phyloP scores from a whole-genome alignment of 2,329 filamentous ascomycete genomes.

The Aspergillus carbonarius region DNA sequence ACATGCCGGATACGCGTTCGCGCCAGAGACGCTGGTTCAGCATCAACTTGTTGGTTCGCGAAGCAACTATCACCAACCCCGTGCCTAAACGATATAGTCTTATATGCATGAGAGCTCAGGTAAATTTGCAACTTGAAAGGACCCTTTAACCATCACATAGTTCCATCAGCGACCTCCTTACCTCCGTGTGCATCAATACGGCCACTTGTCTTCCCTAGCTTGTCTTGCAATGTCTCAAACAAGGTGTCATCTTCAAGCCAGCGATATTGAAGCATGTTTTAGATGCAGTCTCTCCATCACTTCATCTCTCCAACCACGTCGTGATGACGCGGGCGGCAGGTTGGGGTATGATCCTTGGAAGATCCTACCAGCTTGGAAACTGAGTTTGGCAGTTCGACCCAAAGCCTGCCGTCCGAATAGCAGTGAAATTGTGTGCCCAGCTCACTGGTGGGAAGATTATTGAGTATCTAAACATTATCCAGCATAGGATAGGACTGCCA shows the following conservation, averaged over 20 bases:
- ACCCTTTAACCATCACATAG: conserved; percentile 27
- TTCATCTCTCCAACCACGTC: conserved; percentile 55
- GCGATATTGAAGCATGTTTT: conserved; percentile 63
- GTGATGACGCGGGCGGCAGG: conserved; percentile 73
- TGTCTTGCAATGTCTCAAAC: conserved; percentile 69
- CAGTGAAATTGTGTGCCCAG: conserved; percentile 28
- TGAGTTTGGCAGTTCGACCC: conserved; percentile 81
- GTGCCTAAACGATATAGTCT: conserved; percentile 69
- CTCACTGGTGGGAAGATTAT: conserved; percentile 56
- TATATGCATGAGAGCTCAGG: conserved; percentile 52
- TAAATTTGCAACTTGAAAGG: conserved; percentile 13
- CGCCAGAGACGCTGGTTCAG: conserved; percentile 59
- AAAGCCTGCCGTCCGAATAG: conserved; percentile 71
- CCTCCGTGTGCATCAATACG: conserved; percentile 84
- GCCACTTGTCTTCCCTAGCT: conserved; percentile 83
- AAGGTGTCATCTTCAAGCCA: conserved; percentile 66
- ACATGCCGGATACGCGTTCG: conserved; percentile 52
- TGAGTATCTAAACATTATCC: conserved; percentile 67
- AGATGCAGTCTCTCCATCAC: conserved; percentile 59
- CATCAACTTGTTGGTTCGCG: conserved; percentile 59
- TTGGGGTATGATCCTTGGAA: conserved; percentile 79
- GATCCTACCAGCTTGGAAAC: conserved; percentile 74
- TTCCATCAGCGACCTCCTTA: conserved; percentile 74
- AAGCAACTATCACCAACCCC: conserved; percentile 64
- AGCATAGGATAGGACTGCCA: conserved; percentile 76